Evolutionary conservation across 768 basidiomycete species (phyloP).

Genomic region (Collybiopsis luxurians): DNA sequence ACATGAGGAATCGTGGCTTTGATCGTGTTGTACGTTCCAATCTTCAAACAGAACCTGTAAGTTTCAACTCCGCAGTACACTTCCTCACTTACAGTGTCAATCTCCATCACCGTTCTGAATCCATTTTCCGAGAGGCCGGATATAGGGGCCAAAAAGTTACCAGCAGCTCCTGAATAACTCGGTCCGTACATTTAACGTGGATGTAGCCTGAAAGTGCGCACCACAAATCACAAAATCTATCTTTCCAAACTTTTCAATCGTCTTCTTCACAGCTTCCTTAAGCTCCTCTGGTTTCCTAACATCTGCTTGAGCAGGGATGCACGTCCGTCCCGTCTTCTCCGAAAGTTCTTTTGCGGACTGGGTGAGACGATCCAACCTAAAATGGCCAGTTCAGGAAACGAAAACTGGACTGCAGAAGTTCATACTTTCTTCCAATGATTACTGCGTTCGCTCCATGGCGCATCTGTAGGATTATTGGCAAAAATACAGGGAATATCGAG

Average conservation of each 20-base stretch:
- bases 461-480: conserved; percentile 48
- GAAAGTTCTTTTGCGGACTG: conserved; percentile 71
- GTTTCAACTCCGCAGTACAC: not conserved
- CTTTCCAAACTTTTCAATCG: conserved; percentile 73
- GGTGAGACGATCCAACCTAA: conserved; percentile 68
- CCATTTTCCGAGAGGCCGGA: conserved; percentile 82
- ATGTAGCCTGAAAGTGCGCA: conserved; percentile 26
- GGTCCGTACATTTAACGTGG: not conserved
- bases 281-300: conserved; percentile 77
- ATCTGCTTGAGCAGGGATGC: conserved; percentile 75
- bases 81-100: conserved; percentile 69
- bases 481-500: not conserved
- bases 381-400: not conserved
- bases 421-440: conserved; percentile 88
- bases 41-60: conserved; percentile 33
- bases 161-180: conserved; percentile 74
- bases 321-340: conserved; percentile 62
- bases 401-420: conserved; percentile 7
- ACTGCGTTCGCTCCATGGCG: conserved; percentile 75
- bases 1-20: conserved; percentile 85
- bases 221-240: conserved; percentile 97
- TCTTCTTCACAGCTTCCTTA: conserved; percentile 69
- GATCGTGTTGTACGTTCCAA: conserved; percentile 93
- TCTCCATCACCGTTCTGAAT: conserved; percentile 90
- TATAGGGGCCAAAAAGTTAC: conserved; percentile 92